phyloP scores from a whole-genome alignment of 345 rosid genomes.

The Ceriops tagal region DNA sequence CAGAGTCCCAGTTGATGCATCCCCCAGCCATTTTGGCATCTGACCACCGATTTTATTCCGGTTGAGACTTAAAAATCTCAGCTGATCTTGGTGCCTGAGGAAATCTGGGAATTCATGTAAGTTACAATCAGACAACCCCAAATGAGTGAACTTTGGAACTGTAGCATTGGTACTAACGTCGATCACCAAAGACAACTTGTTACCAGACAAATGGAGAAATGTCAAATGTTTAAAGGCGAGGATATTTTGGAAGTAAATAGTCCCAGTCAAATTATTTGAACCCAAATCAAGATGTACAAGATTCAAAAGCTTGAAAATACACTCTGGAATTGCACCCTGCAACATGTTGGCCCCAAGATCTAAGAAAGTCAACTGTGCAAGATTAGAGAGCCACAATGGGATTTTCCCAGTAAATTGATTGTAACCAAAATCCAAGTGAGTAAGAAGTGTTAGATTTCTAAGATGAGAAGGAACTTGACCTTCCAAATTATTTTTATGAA shows the following conservation, averaged over 20 bases:
- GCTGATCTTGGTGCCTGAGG: constrained; percentile 9
- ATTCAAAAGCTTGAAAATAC: too few relatives aligned
- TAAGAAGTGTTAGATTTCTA: background rate
- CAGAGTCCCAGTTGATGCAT: background rate
- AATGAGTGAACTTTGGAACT: rapidly evolving
- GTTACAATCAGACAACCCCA: constrained; percentile 25
- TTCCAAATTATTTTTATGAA: background rate
- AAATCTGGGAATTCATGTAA: constrained; percentile 17
- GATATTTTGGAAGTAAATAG: background rate
- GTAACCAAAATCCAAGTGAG: background rate
- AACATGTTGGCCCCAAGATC: too few relatives aligned
- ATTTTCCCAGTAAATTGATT: background rate
- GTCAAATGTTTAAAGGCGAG: background rate
- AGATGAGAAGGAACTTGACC: constrained; percentile 14
- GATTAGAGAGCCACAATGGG: background rate
- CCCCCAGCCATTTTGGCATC: constrained; percentile 23
- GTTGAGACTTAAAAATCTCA: constrained; percentile 5
- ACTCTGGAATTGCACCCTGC: too few relatives aligned
- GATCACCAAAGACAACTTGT: constrained; percentile 8
- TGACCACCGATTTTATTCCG: constrained; percentile 15
- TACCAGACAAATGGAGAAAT: background rate
- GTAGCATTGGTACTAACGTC: background rate
- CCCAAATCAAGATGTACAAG: background rate
- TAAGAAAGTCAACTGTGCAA: too few relatives aligned
- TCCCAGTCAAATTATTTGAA: constrained; percentile 20